Evolutionary conservation across 352 stramenopile genomes (phyloP), one percentile per base, ranked within the genome.

Genomic region (Globisporangium spinosum): DNA sequence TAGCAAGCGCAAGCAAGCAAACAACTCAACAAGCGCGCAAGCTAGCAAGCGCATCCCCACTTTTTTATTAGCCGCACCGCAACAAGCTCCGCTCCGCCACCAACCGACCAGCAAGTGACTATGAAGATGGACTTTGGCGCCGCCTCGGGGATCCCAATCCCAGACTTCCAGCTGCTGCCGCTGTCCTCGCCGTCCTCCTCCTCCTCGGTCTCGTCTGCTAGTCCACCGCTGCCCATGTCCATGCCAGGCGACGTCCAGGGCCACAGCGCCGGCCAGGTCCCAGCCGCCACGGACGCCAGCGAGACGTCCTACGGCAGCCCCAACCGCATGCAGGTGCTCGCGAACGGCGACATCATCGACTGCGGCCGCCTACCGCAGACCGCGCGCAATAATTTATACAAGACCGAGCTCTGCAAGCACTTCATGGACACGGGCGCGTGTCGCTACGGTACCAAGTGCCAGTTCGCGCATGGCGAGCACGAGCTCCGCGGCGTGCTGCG

Each of bases 321-420:
- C 32, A 78, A 75, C 32, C 78, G 79, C 15, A 88, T 95, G 72
- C 83, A 94, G 67, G 80, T 95, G 65, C 80, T 95, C 6, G 85
- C 87, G 12, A 95, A 95, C 70, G 87, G 87, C 22, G 87, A 95
- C 63, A 95, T 95, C 56, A 72, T 95, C 17, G 87, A 95, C 74
- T 95, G 87, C 58, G 83, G 76, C 2, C 83, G 83, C 0, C 70
- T 95, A 45, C 85, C 87, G 13, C 84, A 83, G 72, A 91, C 80
- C 0, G 87, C 87, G 23, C 83, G 87, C 70, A 93, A 97, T 77
- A 93, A 90, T 47, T 71, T 97, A 2, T 97, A 97, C 85, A 97
- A 97, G 82, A 97, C 90, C 8, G 90, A 97, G 77, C 77, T 97
- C 6, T 97, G 90, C 77, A 94, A 95, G 70, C 90, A 95, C 62